A percentile compares a stretch with the other conserved stretches of the same genome.
Conservation (phyloP, 805 yeast species). For the Starmerella bacillaris region DNA sequence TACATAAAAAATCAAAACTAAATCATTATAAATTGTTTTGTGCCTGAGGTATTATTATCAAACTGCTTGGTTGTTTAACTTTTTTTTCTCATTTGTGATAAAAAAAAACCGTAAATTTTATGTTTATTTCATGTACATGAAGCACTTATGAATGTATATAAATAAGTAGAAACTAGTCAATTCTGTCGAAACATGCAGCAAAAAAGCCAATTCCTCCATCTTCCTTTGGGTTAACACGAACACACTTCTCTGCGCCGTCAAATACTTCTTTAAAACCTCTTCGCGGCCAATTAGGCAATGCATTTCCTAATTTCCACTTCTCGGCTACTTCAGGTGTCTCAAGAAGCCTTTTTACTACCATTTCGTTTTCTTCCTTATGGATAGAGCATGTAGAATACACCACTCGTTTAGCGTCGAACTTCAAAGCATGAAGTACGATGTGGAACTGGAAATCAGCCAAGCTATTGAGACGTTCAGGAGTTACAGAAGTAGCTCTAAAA, state of each 20-base stretch:
- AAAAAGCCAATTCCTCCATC: conserved; percentile 99
- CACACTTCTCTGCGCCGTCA: conserved; percentile 36
- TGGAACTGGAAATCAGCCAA: conserved; percentile 73
- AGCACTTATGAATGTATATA: too few species aligned
- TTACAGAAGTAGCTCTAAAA: conserved; percentile 30
- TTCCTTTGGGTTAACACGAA: conserved; percentile 63
- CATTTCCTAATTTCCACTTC: conserved; percentile 55
- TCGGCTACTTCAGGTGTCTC: conserved; percentile 43
- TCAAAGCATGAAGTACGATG: conserved; percentile 73
- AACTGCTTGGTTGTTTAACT: too few species aligned
- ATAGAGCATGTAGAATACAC: conserved; percentile 93
- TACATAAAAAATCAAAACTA: too few species aligned
- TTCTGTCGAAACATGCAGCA: conserved; percentile 87
- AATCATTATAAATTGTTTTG: too few species aligned
- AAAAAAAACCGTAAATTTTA: too few species aligned
- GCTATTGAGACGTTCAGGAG: conserved; percentile 40
- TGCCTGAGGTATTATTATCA: too few species aligned
- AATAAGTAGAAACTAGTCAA: too few species aligned
- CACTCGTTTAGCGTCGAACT: conserved; percentile 49
- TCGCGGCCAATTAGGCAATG: conserved; percentile 70
- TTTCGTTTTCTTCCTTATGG: conserved; percentile 84
- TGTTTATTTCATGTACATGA: too few species aligned
- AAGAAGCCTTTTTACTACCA: conserved; percentile 67
- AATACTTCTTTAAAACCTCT: conserved; percentile 67
- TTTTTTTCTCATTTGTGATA: too few species aligned